Evolutionary conservation across 2,329 filamentous ascomycete genomes (phyloP).

Genomic region (Mollisia scopiformis): DNA sequence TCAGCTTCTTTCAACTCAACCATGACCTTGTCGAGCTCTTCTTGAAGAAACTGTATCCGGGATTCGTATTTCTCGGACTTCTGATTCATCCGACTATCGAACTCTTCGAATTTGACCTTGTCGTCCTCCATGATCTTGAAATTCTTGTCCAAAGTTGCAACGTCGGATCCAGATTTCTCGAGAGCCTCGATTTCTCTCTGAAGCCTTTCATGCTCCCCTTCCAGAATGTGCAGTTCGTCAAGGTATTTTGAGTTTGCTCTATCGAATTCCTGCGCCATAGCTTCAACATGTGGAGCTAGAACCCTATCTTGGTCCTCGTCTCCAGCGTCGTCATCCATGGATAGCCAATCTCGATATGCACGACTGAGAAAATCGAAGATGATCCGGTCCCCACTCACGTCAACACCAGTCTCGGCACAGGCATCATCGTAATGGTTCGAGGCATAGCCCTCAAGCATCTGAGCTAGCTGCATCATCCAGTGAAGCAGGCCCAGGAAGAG

Average conservation of each 20-base stretch:
- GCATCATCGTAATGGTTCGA: conserved; percentile 84
- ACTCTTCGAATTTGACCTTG: conserved; percentile 92
- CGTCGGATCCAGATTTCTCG: conserved; percentile 82
- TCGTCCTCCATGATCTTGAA: conserved; percentile 96
- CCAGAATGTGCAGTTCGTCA: conserved; percentile 81
- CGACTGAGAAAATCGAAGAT: conserved; percentile 91
- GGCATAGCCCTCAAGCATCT: conserved; percentile 87
- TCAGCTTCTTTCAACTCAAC: conserved; percentile 79
- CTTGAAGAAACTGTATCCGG: conserved; percentile 79
- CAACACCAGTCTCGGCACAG: conserved; percentile 83
- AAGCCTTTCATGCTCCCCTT: conserved; percentile 81
- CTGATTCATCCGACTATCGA: conserved; percentile 81
- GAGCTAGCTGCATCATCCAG: conserved; percentile 98
- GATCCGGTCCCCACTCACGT: conserved; percentile 87
- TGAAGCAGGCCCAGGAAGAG: conserved; percentile 92
- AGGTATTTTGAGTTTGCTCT: conserved; percentile 81
- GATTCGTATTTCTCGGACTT: conserved; percentile 88
- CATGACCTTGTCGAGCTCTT: conserved; percentile 80
- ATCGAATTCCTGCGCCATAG: conserved; percentile 88
- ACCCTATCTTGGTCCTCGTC: conserved; percentile 82
- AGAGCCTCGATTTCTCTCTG: conserved; percentile 87
- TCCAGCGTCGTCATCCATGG: conserved; percentile 85
- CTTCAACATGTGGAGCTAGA: conserved; percentile 80
- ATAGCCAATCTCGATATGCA: conserved; percentile 92
- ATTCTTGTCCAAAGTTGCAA: conserved; percentile 82